phyloP scores from a whole-genome alignment of 148 eudicot species.

The Dianthus caryophyllus region DNA sequence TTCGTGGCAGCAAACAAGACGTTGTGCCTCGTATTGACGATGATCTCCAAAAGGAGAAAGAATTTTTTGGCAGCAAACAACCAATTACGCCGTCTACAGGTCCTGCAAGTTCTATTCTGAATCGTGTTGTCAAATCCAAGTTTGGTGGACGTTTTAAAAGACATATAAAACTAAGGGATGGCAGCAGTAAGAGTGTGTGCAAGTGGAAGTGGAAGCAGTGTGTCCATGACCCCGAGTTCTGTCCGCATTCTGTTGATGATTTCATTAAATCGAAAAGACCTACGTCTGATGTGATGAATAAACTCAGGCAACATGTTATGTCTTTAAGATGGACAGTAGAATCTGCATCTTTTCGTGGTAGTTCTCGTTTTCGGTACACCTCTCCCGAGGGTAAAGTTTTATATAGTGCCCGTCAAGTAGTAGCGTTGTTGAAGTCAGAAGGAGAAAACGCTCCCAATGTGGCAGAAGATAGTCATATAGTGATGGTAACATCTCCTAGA shows the following conservation, averaged over 20 bases:
- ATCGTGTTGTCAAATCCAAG: not conserved
- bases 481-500: constrained; percentile 15
- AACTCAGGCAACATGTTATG: constrained; percentile 41
- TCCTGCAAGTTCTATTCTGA: constrained; percentile 12
- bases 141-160: not conserved
- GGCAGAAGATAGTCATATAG: constrained; percentile 14
- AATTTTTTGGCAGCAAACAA: too few relatives aligned
- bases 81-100: constrained; percentile 21
- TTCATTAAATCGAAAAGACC: constrained; percentile 20
- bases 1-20: too few relatives aligned
- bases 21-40: too few relatives aligned
- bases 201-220: constrained; percentile 40
- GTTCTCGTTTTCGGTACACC: constrained; percentile 33
- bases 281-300: not conserved
- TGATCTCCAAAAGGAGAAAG: too few relatives aligned
- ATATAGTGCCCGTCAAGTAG: constrained; percentile 32
- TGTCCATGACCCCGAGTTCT: constrained; percentile 35
- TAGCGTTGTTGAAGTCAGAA: constrained; percentile 1
- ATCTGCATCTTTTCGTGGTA: constrained; percentile 1
- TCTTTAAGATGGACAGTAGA: constrained; percentile 69
- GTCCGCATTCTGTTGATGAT: constrained; percentile 41
- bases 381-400: constrained; percentile 42
- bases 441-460: constrained; percentile 8
- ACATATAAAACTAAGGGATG: not conserved
- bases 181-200: not conserved